These are phyloP conservation scores for Trichodelitschia bisporula DNA, from an alignment of 495 filamentous ascomycete species.

Conservation along the genomic window DNA sequence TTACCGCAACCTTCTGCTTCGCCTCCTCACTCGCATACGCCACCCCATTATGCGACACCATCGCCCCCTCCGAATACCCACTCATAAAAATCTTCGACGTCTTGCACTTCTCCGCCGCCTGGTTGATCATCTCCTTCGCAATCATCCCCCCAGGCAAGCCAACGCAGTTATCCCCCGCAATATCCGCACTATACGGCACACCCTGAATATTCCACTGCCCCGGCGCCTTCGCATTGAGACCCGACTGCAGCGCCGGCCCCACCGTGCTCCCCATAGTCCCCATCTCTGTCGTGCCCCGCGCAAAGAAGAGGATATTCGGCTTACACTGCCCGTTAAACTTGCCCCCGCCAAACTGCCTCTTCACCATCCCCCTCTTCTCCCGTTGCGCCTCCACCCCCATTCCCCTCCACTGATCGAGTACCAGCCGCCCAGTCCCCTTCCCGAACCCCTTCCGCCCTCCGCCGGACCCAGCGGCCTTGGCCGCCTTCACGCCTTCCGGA, in stretches of 20 bases:
- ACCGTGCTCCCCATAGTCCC: background rate
- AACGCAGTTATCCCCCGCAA: background rate
- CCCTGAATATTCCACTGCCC: background rate
- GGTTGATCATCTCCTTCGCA: background rate
- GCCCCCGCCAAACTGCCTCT: no score
- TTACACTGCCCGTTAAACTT: no score
- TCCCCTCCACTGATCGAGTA: no score
- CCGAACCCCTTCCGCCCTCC: no score
- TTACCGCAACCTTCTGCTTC: background rate
- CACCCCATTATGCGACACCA: background rate
- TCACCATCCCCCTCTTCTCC: no score
- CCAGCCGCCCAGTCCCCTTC: no score
- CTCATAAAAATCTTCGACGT: background rate
- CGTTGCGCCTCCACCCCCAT: no score
- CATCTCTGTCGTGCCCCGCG: background rate
- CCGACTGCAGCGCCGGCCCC: background rate
- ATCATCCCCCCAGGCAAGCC: background rate
- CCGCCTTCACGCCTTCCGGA: no score
- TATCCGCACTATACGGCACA: background rate
- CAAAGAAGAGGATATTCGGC: background rate
- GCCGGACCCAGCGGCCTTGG: no score
- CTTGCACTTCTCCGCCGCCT: background rate
- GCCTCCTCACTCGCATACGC: background rate
- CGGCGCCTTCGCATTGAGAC: background rate
- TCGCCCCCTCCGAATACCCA: background rate